These are phyloP conservation scores for Singerocomus inundabilis DNA, from an alignment of 1,284 basidiomycete species.

Conservation along the genomic window DNA sequence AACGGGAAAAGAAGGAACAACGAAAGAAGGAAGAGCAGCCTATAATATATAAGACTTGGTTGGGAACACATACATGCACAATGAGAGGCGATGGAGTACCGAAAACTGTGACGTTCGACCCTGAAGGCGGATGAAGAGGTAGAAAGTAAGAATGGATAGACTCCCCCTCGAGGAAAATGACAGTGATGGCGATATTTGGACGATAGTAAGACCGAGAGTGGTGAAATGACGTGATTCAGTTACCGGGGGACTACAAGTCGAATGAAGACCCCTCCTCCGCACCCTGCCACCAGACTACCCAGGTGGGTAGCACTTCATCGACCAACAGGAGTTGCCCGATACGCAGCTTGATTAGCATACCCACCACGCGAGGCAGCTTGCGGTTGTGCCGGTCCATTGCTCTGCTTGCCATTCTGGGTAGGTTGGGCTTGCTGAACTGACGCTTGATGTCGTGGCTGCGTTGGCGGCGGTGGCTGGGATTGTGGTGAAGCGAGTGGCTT, in stretches of 20 bases:
- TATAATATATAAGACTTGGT: constrained; percentile 31
- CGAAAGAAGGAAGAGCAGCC: constrained; percentile 21
- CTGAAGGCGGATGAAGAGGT: constrained; percentile 11
- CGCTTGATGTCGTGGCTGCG: constrained; percentile 26
- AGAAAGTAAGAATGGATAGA: constrained; percentile 8
- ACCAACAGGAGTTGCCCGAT: constrained; percentile 29
- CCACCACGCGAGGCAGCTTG: constrained; percentile 23
- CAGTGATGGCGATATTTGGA: constrained; percentile 15
- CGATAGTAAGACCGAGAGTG: constrained; percentile 16
- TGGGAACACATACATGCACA: constrained; percentile 24
- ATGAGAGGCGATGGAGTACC: constrained; percentile 3
- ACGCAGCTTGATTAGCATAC: constrained; percentile 25
- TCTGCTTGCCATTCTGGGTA: constrained; percentile 31
- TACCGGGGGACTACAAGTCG: constrained; percentile 12
- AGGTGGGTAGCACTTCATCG: constrained; percentile 22
- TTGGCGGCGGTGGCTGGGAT: constrained; percentile 29
- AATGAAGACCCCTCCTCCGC: constrained; percentile 8
- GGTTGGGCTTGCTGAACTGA: constrained; percentile 22
- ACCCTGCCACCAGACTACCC: not conserved
- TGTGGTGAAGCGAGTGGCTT: constrained; percentile 33
- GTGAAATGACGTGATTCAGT: constrained; percentile 14
- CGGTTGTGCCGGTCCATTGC: constrained; percentile 21
- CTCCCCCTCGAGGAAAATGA: constrained; percentile 11
- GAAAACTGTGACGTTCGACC: constrained; percentile 12
- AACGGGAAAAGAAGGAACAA: constrained; percentile 8